Evolutionary conservation across 345 rosid species (phyloP).

Genomic region (Gossypium bickii): DNA sequence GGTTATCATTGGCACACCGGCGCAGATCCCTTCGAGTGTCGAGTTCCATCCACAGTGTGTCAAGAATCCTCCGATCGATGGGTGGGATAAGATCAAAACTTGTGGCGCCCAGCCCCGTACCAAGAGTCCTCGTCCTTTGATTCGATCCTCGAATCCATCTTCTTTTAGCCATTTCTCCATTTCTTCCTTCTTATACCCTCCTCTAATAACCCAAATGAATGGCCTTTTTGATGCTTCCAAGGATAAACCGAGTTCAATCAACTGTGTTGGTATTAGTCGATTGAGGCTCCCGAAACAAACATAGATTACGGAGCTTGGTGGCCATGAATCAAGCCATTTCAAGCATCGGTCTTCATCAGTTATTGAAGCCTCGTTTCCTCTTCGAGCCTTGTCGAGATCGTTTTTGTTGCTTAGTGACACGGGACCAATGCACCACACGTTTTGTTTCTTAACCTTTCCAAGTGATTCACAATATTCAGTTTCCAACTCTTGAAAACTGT

Average conservation of each 20-base stretch:
- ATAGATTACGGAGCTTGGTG: not conserved
- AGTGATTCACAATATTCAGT: not conserved
- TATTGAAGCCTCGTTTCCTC: slow-evolving; percentile 4
- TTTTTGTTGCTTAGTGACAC: slow-evolving; percentile 31
- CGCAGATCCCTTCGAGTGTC: slow-evolving; percentile 22
- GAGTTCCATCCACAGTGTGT: slow-evolving; percentile 44
- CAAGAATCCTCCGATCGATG: slow-evolving; percentile 29
- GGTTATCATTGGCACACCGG: slow-evolving; percentile 28
- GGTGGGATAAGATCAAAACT: slow-evolving; percentile 29
- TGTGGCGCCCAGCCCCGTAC: slow-evolving; percentile 38
- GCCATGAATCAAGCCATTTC: slow-evolving; percentile 33
- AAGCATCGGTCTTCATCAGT: not conserved
- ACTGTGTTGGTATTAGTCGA: not conserved
- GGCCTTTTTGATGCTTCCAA: not conserved
- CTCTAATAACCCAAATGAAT: slow-evolving; percentile 18
- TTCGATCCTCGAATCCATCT: slow-evolving; percentile 24
- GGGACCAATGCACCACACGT: slow-evolving; percentile 28
- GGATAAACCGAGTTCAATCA: not conserved
- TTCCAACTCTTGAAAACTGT: not conserved
- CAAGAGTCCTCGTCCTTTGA: slow-evolving; percentile 24
- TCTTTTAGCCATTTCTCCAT: slow-evolving; percentile 25
- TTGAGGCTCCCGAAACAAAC: not conserved
- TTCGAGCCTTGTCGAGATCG: slow-evolving; percentile 27
- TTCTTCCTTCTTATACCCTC: slow-evolving; percentile 11
- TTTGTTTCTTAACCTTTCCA: not conserved